Evolutionary conservation across 1,284 basidiomycete genomes (phyloP), one percentile per base, ranked within the genome.

Genomic region (Volvariella surrecta): DNA sequence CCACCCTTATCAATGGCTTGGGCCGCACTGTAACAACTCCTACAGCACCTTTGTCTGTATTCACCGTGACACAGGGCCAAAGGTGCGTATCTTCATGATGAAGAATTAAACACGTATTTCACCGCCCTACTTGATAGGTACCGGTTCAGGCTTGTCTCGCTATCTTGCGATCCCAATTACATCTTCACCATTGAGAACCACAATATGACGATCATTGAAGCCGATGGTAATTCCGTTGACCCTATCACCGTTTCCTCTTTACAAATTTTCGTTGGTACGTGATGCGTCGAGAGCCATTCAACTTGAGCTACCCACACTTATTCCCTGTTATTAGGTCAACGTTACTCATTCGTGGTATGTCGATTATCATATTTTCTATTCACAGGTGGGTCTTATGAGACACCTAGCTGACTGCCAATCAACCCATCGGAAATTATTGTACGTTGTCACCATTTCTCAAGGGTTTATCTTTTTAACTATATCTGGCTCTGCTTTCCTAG

Each of bases 71-170:
- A 24, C 45, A 49, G 10, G 61, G 61, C 10, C 55, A 10, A 18
- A n/a, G n/a, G n/a, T n/a, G n/a, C n/a, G n/a, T n/a, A n/a, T n/a
- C n/a, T n/a, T n/a, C n/a, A n/a, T n/a, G n/a, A n/a, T n/a, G n/a
- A n/a, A n/a, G n/a, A n/a, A n/a, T n/a, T n/a, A n/a, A n/a, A n/a
- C n/a, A n/a, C n/a, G n/a, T n/a, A n/a, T n/a, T n/a, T n/a, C n/a
- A n/a, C n/a, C n/a, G n/a, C n/a, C n/a, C n/a, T n/a, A n/a, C n/a
- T n/a, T n/a, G n/a, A n/a, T n/a, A 37, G 32, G 16, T 45, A 45
- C 41, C 43, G 59, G 21, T 56, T 68, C 43, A 63, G 81, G n/a
- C 49, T 84, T 44, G 66, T 83, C 59, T 74, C 76, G 53, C 68
- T 72, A 54, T 60, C 71, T 22, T 67, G 66, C 48, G 54, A 59